Evolutionary conservation across 768 basidiomycete genomes (phyloP).

Genomic region (Neoboletus magnificus): DNA sequence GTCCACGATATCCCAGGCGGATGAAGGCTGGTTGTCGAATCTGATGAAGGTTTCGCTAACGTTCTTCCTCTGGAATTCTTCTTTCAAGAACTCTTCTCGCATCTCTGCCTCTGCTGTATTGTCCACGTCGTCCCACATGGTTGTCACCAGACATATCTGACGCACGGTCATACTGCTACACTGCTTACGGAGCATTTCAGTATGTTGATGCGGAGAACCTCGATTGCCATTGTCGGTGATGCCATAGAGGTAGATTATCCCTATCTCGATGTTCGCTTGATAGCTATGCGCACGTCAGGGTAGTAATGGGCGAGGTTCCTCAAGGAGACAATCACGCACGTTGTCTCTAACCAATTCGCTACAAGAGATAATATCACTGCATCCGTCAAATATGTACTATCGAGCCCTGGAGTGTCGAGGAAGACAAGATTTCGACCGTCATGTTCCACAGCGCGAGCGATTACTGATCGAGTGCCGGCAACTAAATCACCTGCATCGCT

Average conservation of each 20-base stretch:
- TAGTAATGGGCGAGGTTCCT: not conserved
- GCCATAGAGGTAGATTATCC: constrained; percentile 4
- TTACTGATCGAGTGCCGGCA: not conserved
- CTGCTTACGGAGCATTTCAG: not conserved
- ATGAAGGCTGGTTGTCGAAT: no score
- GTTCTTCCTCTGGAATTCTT: no score
- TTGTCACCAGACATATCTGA: constrained; percentile 6
- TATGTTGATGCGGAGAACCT: not conserved
- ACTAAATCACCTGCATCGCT: not conserved
- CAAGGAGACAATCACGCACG: not conserved
- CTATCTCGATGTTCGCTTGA: not conserved
- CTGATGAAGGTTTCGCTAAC: no score
- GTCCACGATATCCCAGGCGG: not conserved
- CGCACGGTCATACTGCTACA: not conserved
- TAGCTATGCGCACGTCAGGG: not conserved
- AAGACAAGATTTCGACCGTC: not conserved
- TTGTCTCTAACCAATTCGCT: not conserved
- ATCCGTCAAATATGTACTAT: not conserved
- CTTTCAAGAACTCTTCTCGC: no score
- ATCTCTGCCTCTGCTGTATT: not conserved
- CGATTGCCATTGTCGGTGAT: constrained; percentile 9
- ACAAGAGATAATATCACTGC: not conserved
- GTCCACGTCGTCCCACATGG: constrained; percentile 9
- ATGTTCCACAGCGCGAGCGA: not conserved
- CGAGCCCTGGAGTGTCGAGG: constrained; percentile 6